phyloP scores from a whole-genome alignment of 139 green algal species.

The Spirogloea muscicola region DNA sequence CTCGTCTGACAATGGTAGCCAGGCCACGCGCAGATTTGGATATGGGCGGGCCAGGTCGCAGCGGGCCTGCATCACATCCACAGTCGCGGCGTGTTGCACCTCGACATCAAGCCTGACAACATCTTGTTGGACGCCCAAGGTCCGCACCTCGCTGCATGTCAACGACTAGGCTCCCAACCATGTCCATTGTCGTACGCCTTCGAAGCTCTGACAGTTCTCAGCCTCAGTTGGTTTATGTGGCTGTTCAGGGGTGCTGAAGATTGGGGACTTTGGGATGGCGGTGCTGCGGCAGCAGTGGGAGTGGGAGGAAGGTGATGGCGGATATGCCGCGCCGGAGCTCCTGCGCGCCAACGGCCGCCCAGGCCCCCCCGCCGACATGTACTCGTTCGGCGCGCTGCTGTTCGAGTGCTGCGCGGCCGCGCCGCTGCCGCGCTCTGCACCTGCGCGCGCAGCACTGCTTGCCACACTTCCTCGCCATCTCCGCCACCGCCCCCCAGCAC shows the following conservation, averaged over 20 bases:
- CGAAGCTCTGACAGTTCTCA: no score
- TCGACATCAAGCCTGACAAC: slow-evolving; percentile 85
- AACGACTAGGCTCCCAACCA: no score
- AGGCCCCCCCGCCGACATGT: slow-evolving; percentile 27
- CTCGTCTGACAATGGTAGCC: no score
- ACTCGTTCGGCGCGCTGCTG: slow-evolving; percentile 46
- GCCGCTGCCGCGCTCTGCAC: slow-evolving; percentile 30
- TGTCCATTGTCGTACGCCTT: no score
- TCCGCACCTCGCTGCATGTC: no score
- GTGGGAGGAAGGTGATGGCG: slow-evolving; percentile 77
- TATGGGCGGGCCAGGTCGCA: slow-evolving; percentile 44
- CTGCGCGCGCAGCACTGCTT: neutral
- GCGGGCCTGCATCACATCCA: slow-evolving; percentile 69
- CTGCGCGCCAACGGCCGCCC: slow-evolving; percentile 41
- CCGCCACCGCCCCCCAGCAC: no score
- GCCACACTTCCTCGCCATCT: no score
- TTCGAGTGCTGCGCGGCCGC: slow-evolving; percentile 19
- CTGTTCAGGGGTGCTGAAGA: slow-evolving; percentile 53
- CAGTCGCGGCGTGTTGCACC: slow-evolving; percentile 63
- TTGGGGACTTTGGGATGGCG: slow-evolving; percentile 65
- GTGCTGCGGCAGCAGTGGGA: slow-evolving; percentile 54
- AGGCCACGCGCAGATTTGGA: slow-evolving; percentile 56
- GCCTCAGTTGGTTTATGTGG: no score
- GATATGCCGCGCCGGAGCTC: slow-evolving; percentile 75
- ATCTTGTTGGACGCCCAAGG: slow-evolving; percentile 58